Evolutionary conservation across 106 monocot genomes (phyloP).

Genomic region (Allium sativum): DNA sequence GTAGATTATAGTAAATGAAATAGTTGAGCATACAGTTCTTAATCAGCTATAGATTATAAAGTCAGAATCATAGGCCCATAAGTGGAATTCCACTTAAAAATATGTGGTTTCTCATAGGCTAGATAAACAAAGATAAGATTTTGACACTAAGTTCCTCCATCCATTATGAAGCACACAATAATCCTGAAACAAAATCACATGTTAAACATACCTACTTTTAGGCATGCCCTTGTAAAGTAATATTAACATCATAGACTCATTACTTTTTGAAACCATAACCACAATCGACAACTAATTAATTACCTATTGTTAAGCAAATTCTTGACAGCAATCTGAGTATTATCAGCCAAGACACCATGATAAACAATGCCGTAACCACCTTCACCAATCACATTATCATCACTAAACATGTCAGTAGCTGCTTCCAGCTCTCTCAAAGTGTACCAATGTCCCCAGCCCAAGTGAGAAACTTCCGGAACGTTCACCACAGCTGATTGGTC

Average conservation of each 20-base stretch:
- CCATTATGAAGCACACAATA: not conserved
- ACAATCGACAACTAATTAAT: not conserved
- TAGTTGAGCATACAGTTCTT: not conserved
- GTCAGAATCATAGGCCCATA: too few relatives aligned
- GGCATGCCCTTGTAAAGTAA: too few relatives aligned
- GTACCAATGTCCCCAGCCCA: slow-evolving; percentile 97
- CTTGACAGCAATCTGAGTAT: slow-evolving; percentile 73
- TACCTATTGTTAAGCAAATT: slow-evolving; percentile 93
- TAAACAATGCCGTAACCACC: slow-evolving; percentile 96
- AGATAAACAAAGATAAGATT: not conserved
- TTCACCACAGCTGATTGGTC: slow-evolving; percentile 5
- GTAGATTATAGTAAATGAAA: too few relatives aligned
- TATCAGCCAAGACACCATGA: slow-evolving; percentile 60
- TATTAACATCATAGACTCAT: not conserved
- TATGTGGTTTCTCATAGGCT: not conserved
- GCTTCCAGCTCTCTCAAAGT: slow-evolving; percentile 78
- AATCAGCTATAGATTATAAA: not conserved
- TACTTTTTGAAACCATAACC: not conserved
- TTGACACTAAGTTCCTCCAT: not conserved
- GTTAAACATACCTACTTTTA: not conserved
- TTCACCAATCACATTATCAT: slow-evolving; percentile 82
- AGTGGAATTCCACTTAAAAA: too few relatives aligned
- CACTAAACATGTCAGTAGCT: slow-evolving; percentile 57
- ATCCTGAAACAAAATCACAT: not conserved
- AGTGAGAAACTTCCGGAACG: slow-evolving; percentile 69